Evolutionary conservation across 2,329 filamentous ascomycete species (phyloP).

Genomic region (Phyllosticta capitalensis): DNA sequence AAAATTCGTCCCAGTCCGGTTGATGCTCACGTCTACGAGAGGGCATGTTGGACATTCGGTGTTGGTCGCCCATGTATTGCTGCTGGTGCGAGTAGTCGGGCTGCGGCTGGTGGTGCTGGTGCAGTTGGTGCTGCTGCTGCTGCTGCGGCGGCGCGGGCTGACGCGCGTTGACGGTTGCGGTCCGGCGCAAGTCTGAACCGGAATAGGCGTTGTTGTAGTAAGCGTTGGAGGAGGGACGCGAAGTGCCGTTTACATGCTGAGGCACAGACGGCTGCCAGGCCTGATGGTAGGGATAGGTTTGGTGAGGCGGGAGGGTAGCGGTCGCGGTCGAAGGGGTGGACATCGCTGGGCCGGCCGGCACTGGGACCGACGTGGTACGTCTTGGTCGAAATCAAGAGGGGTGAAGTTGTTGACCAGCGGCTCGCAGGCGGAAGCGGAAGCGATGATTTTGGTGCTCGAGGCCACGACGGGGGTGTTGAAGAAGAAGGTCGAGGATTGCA

Average conservation of each 20-base stretch:
- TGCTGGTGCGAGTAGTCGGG: neutral
- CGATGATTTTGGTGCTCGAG: too few species aligned
- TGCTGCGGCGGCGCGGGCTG: constrained; percentile 1
- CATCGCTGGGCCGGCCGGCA: constrained; percentile 21
- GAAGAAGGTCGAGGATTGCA: neutral
- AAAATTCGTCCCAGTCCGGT: constrained; percentile 34
- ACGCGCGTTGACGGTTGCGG: constrained; percentile 14
- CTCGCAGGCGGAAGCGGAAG: neutral
- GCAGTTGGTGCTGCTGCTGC: neutral
- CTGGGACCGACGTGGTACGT: constrained; percentile 3
- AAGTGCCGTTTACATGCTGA: constrained; percentile 14
- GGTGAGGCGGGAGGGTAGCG: constrained; percentile 23
- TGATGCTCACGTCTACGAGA: constrained; percentile 18
- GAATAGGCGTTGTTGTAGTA: constrained; percentile 17
- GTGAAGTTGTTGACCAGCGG: neutral
- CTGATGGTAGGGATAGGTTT: constrained; percentile 17
- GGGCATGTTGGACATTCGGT: constrained; percentile 8
- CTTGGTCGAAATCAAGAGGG: neutral
- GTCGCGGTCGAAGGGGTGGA: constrained; percentile 36
- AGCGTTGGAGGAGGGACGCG: constrained; percentile 12
- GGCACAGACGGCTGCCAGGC: constrained; percentile 11
- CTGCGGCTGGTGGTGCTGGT: constrained; percentile 1
- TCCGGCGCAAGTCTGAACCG: constrained; percentile 14
- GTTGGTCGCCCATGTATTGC: constrained; percentile 5
- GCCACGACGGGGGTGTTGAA: neutral